A percentile compares a stretch with the other conserved stretches of the same genome.
Evolutionary conservation across 371 early-diverging fungal genomes (phyloP).

Genomic region (Lichtheimia corymbifera): DNA sequence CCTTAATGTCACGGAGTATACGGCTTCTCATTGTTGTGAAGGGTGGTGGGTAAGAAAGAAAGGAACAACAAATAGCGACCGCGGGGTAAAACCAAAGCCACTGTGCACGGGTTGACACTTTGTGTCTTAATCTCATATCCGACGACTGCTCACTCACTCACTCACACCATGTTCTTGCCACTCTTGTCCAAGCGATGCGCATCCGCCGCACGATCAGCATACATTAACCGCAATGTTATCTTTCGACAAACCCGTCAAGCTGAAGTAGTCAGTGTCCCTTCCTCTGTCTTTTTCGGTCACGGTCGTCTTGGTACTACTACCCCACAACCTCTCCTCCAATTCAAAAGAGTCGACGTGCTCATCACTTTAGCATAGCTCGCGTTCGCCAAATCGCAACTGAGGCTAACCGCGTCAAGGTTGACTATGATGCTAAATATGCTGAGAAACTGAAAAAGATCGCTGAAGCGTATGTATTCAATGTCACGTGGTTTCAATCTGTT

Average conservation of each 20-base stretch:
- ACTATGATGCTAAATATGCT: constrained; percentile 74
- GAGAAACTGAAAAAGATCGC: constrained; percentile 68
- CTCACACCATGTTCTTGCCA: constrained; percentile 10
- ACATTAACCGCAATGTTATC: background rate
- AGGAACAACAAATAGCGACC: background rate
- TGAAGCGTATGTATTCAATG: constrained; percentile 44
- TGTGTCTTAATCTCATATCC: background rate
- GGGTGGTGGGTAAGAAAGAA: background rate
- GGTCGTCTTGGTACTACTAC: constrained; percentile 9
- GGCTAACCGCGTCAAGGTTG: constrained; percentile 22
- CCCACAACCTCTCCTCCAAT: background rate
- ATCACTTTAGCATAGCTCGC: constrained; percentile 2
- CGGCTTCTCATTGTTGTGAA: constrained; percentile 49
- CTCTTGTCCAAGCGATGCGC: constrained; percentile 10
- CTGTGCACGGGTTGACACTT: background rate
- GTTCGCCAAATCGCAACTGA: constrained; percentile 19
- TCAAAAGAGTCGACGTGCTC: background rate
- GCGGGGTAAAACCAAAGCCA: constrained; percentile 1
- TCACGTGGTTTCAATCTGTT: background rate
- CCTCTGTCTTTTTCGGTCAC: constrained; percentile 7
- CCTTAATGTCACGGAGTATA: constrained; percentile 75
- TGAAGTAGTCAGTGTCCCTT: constrained; percentile 10
- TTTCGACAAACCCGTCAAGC: constrained; percentile 12
- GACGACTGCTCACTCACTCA: background rate
- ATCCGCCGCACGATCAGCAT: background rate